Evolutionary conservation across 2,329 filamentous ascomycete species (phyloP), one percentile per base, ranked within the genome.

Genomic region (Calycina herbarum): DNA sequence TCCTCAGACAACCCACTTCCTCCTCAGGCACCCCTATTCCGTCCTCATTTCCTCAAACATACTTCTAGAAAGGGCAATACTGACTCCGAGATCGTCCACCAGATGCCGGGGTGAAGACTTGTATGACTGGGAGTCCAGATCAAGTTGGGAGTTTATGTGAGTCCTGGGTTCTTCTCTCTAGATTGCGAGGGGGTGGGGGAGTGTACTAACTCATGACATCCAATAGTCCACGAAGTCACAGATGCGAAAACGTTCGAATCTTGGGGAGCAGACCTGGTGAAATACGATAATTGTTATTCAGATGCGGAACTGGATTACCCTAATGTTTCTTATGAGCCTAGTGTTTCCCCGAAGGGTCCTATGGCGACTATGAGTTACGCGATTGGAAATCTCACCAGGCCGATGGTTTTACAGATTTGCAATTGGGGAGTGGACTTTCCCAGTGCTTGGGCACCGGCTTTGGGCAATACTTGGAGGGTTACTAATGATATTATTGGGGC

Each of bases 351-450:
- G 0, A 66, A 70, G 0, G 27, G 64, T 1, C 72, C 76, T 1
- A 79, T 76, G 60, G 68, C 71, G 3, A 76, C 73, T 51, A 80
- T 80, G 78, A 74, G 76, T 2, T 62, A 70, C 0, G 77, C 76
- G 0, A 66, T 80, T 0, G 64, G 66, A 0, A 64, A 69, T 0
- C 70, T 73, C 1, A 62, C 69, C 5, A 73, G 76, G 5, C 59
- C 72, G 0, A 77, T 81, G 0, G 62, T 79, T 1, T 79, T 78
- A 63, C 75, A 78, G 15, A 76, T 80, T 24, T 81, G 79, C 63
- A 77, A 80, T 64, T 81, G 79, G 79, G 79, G 78, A 1, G 70
- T 80, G 20, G 77, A 78, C 58, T 78, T 79, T 60, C 77, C 78
- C 1, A 77, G 77, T 1, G 70, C 73, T 0, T 80, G 79, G 79